Conservation (phyloP, 306 rosid species). For the Vicia faba region DNA sequence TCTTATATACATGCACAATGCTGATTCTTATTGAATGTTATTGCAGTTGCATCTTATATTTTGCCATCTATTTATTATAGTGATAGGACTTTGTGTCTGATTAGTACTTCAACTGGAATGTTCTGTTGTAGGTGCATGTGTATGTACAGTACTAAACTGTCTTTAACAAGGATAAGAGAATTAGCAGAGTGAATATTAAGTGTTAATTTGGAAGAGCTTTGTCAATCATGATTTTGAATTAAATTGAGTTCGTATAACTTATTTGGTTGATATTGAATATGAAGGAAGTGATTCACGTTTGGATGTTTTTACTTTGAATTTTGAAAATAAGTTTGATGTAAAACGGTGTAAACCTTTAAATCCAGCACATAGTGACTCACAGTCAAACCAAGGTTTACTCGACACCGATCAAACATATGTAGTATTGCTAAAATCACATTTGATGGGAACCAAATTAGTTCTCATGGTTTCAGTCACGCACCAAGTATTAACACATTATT, state of each 20-base stretch:
- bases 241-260: neutral
- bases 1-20: conserved; percentile 10
- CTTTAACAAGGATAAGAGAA: conserved; percentile 22
- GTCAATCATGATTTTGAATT: neutral
- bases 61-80: neutral
- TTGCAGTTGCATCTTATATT: neutral
- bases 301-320: neutral
- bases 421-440: neutral
- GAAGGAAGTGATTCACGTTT: neutral
- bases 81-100: conserved; percentile 8
- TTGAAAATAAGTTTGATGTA: neutral
- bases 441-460: neutral
- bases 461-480: neutral
- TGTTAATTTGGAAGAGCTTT: neutral
- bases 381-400: neutral
- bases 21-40: conserved; percentile 13
- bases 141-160: neutral
- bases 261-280: neutral
- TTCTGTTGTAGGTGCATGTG: conserved; percentile 5
- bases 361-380: neutral
- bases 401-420: neutral
- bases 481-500: neutral
- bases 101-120: conserved; percentile 7
- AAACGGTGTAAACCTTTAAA: neutral
- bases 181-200: neutral